These are phyloP conservation scores for Aureobasidium uvarum DNA, from an alignment of 2,329 filamentous ascomycete genomes.

Conservation along the genomic window DNA sequence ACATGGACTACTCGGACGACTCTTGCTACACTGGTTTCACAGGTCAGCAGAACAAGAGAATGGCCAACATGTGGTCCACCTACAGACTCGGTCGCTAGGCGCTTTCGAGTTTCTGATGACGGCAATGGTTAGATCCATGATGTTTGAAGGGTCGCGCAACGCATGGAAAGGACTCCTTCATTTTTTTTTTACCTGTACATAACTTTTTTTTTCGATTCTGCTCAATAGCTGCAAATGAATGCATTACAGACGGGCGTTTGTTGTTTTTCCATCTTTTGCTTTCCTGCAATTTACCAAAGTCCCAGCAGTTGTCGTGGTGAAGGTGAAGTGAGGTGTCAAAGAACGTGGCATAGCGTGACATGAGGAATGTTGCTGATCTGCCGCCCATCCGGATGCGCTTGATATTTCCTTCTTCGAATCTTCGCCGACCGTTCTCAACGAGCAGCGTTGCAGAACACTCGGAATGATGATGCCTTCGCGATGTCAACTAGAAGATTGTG, in stretches of 20 bases:
- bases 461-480: too few species aligned
- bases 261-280: background rate
- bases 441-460: too few species aligned
- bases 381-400: background rate
- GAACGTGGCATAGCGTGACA: conserved; percentile 8
- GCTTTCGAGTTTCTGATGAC: background rate
- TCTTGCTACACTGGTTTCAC: conserved; percentile 57
- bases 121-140: too few species aligned
- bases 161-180: background rate
- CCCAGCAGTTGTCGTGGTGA: background rate
- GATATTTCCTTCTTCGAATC: background rate
- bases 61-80: conserved; percentile 53
- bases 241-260: conserved; percentile 4
- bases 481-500: too few species aligned
- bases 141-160: background rate
- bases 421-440: background rate
- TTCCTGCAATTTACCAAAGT: background rate
- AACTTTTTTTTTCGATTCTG: background rate
- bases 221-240: conserved; percentile 13
- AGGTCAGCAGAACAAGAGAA: conserved; percentile 49
- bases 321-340: background rate
- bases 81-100: conserved; percentile 41
- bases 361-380: background rate
- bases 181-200: conserved; percentile 17
- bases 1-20: conserved; percentile 60